Percentiles rank a stretch among this genome's conserved stretches.
phyloP scores from a whole-genome alignment of 2,329 filamentous ascomycete species.

The Venturia oleaginea region DNA sequence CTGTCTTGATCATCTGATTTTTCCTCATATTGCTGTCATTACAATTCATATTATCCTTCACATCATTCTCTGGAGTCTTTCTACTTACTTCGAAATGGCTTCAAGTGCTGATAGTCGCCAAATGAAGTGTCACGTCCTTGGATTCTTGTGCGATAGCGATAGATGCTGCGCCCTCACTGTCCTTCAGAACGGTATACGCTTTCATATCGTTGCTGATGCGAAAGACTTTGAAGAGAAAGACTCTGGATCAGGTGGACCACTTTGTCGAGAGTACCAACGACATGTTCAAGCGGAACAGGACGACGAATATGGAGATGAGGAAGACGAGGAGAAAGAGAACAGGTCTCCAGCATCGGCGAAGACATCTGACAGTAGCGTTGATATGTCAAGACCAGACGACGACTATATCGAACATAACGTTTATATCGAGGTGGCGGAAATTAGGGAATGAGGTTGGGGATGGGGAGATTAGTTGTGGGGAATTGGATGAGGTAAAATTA shows the following conservation, averaged over 20 bases:
- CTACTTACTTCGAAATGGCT: neutral
- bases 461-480: conserved; percentile 21
- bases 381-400: conserved; percentile 16
- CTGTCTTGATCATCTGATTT: neutral
- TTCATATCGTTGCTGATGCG: conserved; percentile 25
- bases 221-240: conserved; percentile 18
- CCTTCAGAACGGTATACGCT: conserved; percentile 22
- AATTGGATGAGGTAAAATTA: conserved; percentile 27
- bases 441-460: conserved; percentile 15
- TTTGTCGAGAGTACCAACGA: conserved; percentile 19
- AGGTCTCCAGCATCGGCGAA: neutral
- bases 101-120: conserved; percentile 3
- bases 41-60: neutral
- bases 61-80: neutral
- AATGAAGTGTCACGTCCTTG: conserved; percentile 21
- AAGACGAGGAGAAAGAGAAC: conserved; percentile 13
- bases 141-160: conserved; percentile 26
- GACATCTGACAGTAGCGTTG: conserved; percentile 22
- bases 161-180: conserved; percentile 25
- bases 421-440: too few species aligned
- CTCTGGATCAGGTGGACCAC: conserved; percentile 17
- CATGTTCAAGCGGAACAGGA: conserved; percentile 18
- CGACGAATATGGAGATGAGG: conserved; percentile 17
- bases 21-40: neutral
- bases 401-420: conserved; percentile 15